Base-by-base conservation (phyloP, 257 asterid species). In the Dorcoceras hygrometricum region DNA sequence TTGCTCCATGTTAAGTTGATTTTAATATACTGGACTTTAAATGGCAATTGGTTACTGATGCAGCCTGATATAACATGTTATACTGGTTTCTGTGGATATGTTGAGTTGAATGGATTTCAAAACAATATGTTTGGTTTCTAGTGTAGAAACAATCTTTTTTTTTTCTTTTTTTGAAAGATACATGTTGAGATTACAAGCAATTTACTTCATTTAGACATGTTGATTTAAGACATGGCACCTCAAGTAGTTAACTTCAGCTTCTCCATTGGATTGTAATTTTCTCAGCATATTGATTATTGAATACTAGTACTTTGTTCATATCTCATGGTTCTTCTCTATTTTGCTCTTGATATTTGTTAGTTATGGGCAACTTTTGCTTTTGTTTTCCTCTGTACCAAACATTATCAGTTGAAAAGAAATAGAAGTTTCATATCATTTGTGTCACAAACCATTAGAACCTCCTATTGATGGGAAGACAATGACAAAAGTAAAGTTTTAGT, bases 251-350 rank as follows among this genome's bases (percentile, higher is more conserved):
- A 36, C 36, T 16, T 5, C 31, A 54, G 32, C 19, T 16, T 5
- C 53, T 73, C 34, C 36, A 8, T 24, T 60, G 61, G 56, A 68
- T 56, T 43, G 39, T 31, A 43, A 28, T 60, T 70, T 31, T 57
- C 20, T 10, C 62, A 56, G n/a, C 50, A 48, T 43, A 55, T 46
- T 50, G 67, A 11, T 29, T 43, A 55, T 46, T 50, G 67, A 11
- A n/a, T 34, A 32, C 39, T 39, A 43, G n/a, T 65, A 19, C 11
- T 58, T n/a, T 2, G 10, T 57, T 48, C 53, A 23, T 16, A 36
- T 23, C 9, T 62, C 32, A 43, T 24, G 3, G 14, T 25, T 61
- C 66, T 63, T 72, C 62, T 31, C 24, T 48, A 34, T 31, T 51
- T 39, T 58, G 20, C 19, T 28, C 19, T 48, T 10, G 67, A 25